A percentile compares a stretch with the other conserved stretches of the same genome.
phyloP scores from a whole-genome alignment of 371 early-diverging fungal species.

The Zychaea mexicana region DNA sequence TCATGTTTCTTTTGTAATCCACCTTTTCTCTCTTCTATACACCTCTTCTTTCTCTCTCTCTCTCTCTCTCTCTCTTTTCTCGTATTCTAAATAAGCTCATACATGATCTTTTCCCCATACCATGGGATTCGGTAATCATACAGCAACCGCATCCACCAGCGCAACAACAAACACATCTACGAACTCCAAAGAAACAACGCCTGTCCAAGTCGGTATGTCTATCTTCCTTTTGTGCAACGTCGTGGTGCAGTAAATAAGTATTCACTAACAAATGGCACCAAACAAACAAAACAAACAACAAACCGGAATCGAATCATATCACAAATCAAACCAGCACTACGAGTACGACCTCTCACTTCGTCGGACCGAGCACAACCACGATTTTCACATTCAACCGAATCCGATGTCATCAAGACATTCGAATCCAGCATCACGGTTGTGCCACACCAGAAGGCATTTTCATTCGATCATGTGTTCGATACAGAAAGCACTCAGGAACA shows the following conservation, averaged over 20 bases:
- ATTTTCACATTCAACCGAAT: conserved; percentile 44
- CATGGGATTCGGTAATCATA: conserved; percentile 13
- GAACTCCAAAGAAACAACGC: conserved; percentile 17
- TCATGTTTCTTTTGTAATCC: neutral
- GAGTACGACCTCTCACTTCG: conserved; percentile 58
- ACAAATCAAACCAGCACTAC: conserved; percentile 40
- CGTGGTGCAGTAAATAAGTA: neutral
- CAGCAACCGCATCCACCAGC: conserved; percentile 5
- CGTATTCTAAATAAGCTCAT: neutral
- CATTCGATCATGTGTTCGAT: conserved; percentile 28
- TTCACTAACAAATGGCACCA: no score
- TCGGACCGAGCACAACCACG: conserved; percentile 50
- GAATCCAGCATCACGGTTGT: conserved; percentile 44
- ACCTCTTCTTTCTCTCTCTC: neutral
- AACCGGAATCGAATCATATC: neutral
- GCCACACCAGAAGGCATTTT: conserved; percentile 43
- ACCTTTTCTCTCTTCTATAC: neutral
- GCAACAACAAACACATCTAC: conserved; percentile 1
- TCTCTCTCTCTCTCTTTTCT: neutral
- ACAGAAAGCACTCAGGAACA: conserved; percentile 61
- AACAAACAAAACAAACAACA: neutral
- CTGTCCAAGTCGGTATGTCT: conserved; percentile 39
- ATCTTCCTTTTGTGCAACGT: neutral
- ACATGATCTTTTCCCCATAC: conserved; percentile 3
- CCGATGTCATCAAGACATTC: conserved; percentile 43